Percentiles rank a stretch among this genome's conserved stretches.
phyloP scores from a whole-genome alignment of 1,284 basidiomycete species.

The Puccinia horiana region DNA sequence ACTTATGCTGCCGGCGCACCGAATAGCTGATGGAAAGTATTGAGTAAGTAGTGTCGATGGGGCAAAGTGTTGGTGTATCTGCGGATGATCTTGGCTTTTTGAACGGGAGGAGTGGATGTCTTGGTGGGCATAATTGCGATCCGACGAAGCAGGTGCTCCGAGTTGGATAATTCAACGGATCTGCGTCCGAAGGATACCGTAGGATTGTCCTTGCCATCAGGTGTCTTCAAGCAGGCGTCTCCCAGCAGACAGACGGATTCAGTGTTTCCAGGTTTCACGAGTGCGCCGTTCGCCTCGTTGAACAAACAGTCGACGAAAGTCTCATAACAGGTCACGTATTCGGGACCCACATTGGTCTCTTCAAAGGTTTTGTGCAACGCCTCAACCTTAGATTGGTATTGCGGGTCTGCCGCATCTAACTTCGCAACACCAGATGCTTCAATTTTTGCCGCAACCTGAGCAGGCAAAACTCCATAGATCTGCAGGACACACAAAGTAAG shows the following conservation, averaged over 20 bases:
- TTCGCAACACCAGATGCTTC: conserved; percentile 35
- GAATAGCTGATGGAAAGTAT: neutral
- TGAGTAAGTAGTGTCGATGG: conserved; percentile 11
- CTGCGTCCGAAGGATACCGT: conserved; percentile 29
- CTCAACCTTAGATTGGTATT: conserved; percentile 31
- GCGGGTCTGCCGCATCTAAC: conserved; percentile 27
- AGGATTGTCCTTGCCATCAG: conserved; percentile 28
- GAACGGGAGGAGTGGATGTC: neutral
- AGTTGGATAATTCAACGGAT: neutral
- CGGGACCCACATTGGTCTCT: conserved; percentile 38
- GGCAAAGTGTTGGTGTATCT: conserved; percentile 20
- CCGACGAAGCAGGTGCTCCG: neutral
- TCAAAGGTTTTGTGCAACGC: conserved; percentile 32
- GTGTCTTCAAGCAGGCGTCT: conserved; percentile 31
- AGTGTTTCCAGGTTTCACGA: conserved; percentile 41
- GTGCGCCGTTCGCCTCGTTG: conserved; percentile 26
- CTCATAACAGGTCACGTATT: conserved; percentile 49
- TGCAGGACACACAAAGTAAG: neutral
- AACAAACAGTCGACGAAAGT: conserved; percentile 44
- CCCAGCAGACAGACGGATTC: conserved; percentile 40
- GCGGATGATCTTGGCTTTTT: conserved; percentile 34
- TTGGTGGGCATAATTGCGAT: neutral
- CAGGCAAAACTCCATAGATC: conserved; percentile 45
- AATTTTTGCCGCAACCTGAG: conserved; percentile 30
- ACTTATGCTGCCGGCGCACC: neutral